phyloP scores from a whole-genome alignment of 176 grass and related monocot genomes.

The Zizania latifolia region DNA sequence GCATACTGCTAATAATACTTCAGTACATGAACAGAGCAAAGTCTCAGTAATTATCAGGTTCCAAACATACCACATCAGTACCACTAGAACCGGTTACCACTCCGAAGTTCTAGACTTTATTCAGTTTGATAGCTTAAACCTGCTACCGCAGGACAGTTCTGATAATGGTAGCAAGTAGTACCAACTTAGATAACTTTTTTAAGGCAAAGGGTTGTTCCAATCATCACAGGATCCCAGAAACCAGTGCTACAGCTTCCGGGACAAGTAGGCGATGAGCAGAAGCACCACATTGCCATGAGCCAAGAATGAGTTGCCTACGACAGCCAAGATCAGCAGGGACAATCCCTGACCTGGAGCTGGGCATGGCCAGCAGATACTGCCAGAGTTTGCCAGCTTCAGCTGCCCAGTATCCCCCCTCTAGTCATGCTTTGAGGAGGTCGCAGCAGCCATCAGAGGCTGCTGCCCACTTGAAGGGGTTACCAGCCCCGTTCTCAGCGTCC shows the following conservation, averaged over 20 bases:
- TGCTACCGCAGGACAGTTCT: neutral
- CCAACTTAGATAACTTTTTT: neutral
- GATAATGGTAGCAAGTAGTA: neutral
- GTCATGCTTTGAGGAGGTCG: slow-evolving; percentile 80
- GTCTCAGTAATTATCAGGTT: neutral
- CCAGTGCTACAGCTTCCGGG: neutral
- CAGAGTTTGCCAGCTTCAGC: slow-evolving; percentile 18
- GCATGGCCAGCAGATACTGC: neutral
- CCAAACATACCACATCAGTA: neutral
- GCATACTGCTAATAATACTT: neutral
- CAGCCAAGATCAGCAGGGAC: slow-evolving; percentile 34
- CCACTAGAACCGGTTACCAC: neutral
- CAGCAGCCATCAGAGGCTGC: slow-evolving; percentile 63
- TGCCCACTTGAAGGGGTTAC: slow-evolving; percentile 54
- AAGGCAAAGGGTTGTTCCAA: neutral
- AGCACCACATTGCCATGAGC: slow-evolving; percentile 51
- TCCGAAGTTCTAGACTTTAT: slow-evolving; percentile 33
- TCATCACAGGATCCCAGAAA: slow-evolving; percentile 28
- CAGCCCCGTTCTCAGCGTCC: slow-evolving; percentile 44
- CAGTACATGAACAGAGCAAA: neutral
- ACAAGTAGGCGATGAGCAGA: slow-evolving; percentile 18
- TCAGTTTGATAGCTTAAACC: neutral
- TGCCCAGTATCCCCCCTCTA: slow-evolving; percentile 19
- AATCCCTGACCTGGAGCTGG: slow-evolving; percentile 32
- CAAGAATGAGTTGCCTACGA: slow-evolving; percentile 99